A percentile compares a stretch with the other conserved stretches of the same genome.
phyloP scores from a whole-genome alignment of 768 basidiomycete species.

The Sutorius australiensis region DNA sequence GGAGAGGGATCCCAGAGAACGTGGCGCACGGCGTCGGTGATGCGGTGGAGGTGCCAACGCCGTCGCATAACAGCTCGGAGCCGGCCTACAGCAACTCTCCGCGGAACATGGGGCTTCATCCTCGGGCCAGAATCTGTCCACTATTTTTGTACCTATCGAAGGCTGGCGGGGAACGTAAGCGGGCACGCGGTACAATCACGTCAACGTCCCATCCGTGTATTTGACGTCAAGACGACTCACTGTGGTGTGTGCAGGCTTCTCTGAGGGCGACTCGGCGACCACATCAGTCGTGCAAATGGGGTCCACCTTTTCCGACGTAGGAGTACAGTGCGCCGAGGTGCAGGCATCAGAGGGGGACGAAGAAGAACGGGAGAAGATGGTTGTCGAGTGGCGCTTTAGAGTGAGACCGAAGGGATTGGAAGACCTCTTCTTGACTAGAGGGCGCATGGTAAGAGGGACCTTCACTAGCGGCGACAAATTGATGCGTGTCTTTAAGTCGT shows the following conservation, averaged over 20 bases:
- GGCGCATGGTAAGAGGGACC: conserved; percentile 26
- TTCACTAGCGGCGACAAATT: conserved; percentile 23
- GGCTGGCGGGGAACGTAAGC: conserved; percentile 17
- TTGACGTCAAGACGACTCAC: conserved; percentile 16
- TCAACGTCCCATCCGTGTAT: conserved; percentile 3
- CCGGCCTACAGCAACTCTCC: conserved; percentile 14
- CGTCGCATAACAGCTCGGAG: conserved; percentile 11
- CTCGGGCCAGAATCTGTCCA: conserved; percentile 32
- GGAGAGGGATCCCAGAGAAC: conserved; percentile 8
- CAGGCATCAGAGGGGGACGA: conserved; percentile 15
- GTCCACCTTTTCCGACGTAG: conserved; percentile 21
- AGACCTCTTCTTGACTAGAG: conserved; percentile 27
- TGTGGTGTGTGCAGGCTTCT: neutral
- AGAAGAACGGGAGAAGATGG: conserved; percentile 20
- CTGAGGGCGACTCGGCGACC: neutral
- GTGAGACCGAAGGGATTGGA: conserved; percentile 19
- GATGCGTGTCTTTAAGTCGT: conserved; percentile 31
- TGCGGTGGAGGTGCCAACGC: conserved; percentile 29
- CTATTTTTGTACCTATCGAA: conserved; percentile 25
- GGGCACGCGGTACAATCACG: neutral
- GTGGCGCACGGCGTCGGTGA: conserved; percentile 22
- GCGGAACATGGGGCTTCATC: conserved; percentile 21
- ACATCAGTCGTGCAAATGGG: conserved; percentile 13
- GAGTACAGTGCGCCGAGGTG: conserved; percentile 10
- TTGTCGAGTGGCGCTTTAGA: conserved; percentile 26